Conservation (phyloP, 2,329 filamentous ascomycete genomes). For the Penicillium thymicola region DNA sequence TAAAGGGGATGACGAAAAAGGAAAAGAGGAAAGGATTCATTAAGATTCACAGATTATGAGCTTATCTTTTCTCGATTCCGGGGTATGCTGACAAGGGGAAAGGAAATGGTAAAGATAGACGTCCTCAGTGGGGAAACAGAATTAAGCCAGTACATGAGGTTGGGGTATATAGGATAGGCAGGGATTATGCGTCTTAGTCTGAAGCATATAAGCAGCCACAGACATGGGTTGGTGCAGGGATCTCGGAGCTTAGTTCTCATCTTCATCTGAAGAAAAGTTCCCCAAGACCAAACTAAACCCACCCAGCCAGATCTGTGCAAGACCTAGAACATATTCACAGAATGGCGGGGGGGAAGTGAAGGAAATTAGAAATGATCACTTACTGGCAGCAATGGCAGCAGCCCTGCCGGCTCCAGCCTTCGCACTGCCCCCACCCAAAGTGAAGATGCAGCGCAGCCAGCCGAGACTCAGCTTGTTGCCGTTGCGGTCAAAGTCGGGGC, state of each 20-base stretch:
- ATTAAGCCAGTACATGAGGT: not conserved
- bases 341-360: not conserved
- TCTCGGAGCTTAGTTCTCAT: slow-evolving; percentile 7
- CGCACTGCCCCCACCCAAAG: slow-evolving; percentile 41
- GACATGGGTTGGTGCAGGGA: not conserved
- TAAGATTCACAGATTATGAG: slow-evolving; percentile 16
- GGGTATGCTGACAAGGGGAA: not conserved
- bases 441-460: slow-evolving; percentile 41
- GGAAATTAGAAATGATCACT: slow-evolving; percentile 26
- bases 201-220: not conserved
- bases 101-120: slow-evolving; percentile 1
- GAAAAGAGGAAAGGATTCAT: slow-evolving; percentile 11
- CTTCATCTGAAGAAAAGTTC: slow-evolving; percentile 13
- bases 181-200: not conserved
- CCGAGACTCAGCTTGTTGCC: slow-evolving; percentile 45
- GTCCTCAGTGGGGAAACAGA: not conserved
- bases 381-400: slow-evolving; percentile 38
- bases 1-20: not conserved
- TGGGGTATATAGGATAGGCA: slow-evolving; percentile 13
- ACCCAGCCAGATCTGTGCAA: slow-evolving; percentile 1
- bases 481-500: slow-evolving; percentile 60
- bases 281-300: not conserved
- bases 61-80: not conserved
- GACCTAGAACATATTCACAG: not conserved
- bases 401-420: slow-evolving; percentile 37